Conservation (phyloP, 805 yeast genomes). For the Schizosaccharomyces lindneri region DNA sequence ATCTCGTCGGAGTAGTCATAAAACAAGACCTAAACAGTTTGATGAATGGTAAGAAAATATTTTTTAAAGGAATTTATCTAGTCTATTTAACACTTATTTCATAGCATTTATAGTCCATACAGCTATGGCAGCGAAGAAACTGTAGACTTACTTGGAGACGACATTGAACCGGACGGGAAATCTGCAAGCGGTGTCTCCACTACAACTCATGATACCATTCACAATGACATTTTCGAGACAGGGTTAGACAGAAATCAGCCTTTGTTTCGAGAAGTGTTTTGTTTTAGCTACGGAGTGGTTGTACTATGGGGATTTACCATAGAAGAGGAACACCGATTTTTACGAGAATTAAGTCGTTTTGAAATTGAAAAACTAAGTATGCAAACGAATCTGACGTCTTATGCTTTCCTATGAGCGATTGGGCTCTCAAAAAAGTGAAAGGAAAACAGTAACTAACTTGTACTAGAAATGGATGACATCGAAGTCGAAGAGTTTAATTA, state of each 20-base stretch:
- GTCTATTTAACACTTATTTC: not conserved
- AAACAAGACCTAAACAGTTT: constrained; percentile 63
- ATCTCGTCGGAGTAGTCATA: constrained; percentile 31
- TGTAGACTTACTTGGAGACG: not conserved
- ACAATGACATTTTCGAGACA: not conserved
- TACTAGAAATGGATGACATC: constrained; percentile 53
- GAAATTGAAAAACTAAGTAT: constrained; percentile 51
- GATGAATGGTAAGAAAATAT: constrained; percentile 45
- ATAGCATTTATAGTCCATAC: not conserved
- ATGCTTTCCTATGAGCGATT: not conserved
- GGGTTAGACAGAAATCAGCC: not conserved
- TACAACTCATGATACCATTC: not conserved
- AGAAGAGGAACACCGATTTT: constrained; percentile 58
- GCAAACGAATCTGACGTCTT: constrained; percentile 5
- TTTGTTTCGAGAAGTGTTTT: constrained; percentile 32
- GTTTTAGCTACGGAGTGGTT: constrained; percentile 92
- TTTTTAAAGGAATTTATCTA: not conserved
- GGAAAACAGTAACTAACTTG: no score
- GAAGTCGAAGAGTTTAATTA: constrained; percentile 89
- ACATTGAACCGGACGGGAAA: not conserved
- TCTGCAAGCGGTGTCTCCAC: not conserved
- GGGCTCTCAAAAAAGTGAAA: no score
- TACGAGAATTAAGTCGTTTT: constrained; percentile 66
- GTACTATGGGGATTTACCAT: constrained; percentile 88
- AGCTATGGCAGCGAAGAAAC: not conserved